Base-by-base conservation (phyloP, 495 filamentous ascomycete species). In the Lophium mytilinum region DNA sequence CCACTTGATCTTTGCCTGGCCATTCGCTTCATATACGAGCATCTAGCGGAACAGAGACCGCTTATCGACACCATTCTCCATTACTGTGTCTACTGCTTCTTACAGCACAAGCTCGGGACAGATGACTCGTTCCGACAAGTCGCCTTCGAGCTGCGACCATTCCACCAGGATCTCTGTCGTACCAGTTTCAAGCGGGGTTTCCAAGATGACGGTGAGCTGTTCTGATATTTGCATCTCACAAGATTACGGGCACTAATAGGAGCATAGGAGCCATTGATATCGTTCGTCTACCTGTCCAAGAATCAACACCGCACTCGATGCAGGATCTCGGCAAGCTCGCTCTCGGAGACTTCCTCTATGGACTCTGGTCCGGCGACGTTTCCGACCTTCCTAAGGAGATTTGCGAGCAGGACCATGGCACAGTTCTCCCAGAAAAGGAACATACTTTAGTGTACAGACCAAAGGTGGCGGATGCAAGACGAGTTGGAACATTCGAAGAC, bases 21-120 rank as follows among this genome's bases (percentile, higher is more conserved):
- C n/a, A 67, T 70, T 36, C 37, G 52, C 0, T 72, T 62, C 53
- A 40, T 67, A 21, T 72, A 71, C 56, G 40, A 49, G 52, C 52
- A 71, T 24, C 57, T 67, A 7, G 19, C 18, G 10, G 36, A 56
- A 14, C 42, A 58, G 37, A 48, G 64, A 35, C 18, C 39, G 1
- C 45, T 72, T 4, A 48, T 68, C 10, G 62, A 71, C 15, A 56
- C 60, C 0, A 60, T 72, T 11, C 30, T 68, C 21, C 58, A 68
- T 39, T 72, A 69, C 58, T 72, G 68, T 50, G 56, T 71, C 30
- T 50, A 49, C n/a, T 57, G 52, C 17, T 72, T 72, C 56, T 19
- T 46, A 9, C 40, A 63, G 14, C 68, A 71, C 42, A 18, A 50
- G 3, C 57, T 72, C 30, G 67, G 49, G 17, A 18, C 56, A 9